Base-by-base conservation (phyloP, 495 filamentous ascomycete genomes). In the Hypoxylon lenormandii region DNA sequence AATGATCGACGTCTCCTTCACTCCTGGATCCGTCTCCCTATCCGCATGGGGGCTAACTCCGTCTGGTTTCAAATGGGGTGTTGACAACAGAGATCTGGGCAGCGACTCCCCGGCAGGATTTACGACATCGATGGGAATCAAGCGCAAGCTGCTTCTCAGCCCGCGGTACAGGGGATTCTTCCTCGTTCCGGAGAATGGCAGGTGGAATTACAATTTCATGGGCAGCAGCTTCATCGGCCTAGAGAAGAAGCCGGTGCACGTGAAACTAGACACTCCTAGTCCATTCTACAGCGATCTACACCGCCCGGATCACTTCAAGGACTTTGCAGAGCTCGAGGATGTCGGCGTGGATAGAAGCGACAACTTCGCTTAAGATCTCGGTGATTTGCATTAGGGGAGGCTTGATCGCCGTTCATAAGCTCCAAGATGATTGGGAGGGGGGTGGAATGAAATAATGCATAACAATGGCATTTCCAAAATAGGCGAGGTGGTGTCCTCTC, bases 151-250 rank as follows among this genome's bases (percentile, higher is more conserved):
- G 46, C 81, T 98, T 46, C 85, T 99, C 59, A 93, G 90, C 71
- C 94, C 97, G 77, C 91, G 91, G 77, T 94, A 97, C 70, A 87
- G 91, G 71, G 96, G 96, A 22, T 97, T 92, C 80, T 98, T 98
- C 87, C 80, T 99, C 63, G 92, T 97, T 13, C 96, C 96, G 12
- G 96, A 98, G 64, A 89, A 89, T 28, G 89, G 89, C 46, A 84
- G 91, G 21, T 99, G 96, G 96, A 99, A 99, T 79, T 99, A 96
- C 78, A 95, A 91, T 77, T 98, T 98, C 82, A 94, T 97, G 89
- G 95, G 95, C 38, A 92, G 89, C 61, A 87, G 87, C 13, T 99
- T 97, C 75, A 88, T 88, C 46, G 87, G 86, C 16, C 72, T 96
- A 53, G 94, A 97, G 83, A 97, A 97, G 88, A 93, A 91, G 79